These are phyloP conservation scores for Byssochlamys sp. DNA, from an alignment of 2,329 filamentous ascomycete species.

Conservation along the genomic window DNA sequence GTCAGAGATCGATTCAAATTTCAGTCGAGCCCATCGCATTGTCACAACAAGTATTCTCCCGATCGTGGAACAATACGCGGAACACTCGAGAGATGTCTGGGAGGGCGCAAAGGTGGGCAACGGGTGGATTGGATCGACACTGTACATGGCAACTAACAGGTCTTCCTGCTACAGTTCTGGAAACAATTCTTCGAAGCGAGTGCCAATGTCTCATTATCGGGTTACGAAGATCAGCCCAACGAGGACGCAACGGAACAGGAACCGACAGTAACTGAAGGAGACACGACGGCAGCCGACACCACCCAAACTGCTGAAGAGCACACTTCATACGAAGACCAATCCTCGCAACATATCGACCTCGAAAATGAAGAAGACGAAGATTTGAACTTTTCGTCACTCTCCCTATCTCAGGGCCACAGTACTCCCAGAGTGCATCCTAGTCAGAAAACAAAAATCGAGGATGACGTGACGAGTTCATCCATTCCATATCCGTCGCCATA, in stretches of 20 bases:
- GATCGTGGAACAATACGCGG: slow-evolving; percentile 87
- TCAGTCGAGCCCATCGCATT: slow-evolving; percentile 90
- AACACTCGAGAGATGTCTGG: slow-evolving; percentile 89
- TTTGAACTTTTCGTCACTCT: slow-evolving; percentile 36
- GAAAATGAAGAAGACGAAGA: slow-evolving; percentile 32
- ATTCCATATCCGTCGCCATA: slow-evolving; percentile 64
- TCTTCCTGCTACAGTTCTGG: slow-evolving; percentile 62
- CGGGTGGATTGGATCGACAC: neutral
- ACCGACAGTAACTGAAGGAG: slow-evolving; percentile 46
- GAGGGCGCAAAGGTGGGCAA: slow-evolving; percentile 74
- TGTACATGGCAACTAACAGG: slow-evolving; percentile 5
- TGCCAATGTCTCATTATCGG: slow-evolving; percentile 89
- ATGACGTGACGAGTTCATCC: slow-evolving; percentile 32
- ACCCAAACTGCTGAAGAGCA: slow-evolving; percentile 34
- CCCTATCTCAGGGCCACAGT: slow-evolving; percentile 37
- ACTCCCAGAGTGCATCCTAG: slow-evolving; percentile 32
- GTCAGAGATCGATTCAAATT: slow-evolving; percentile 94
- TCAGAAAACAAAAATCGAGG: slow-evolving; percentile 13
- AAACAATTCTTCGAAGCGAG: slow-evolving; percentile 99
- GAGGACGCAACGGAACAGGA: slow-evolving; percentile 48
- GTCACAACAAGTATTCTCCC: slow-evolving; percentile 89
- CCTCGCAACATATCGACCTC: slow-evolving; percentile 21
- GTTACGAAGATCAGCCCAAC: slow-evolving; percentile 70
- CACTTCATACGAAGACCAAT: slow-evolving; percentile 34
- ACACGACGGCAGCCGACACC: slow-evolving; percentile 44